Evolutionary conservation across 352 stramenopile species (phyloP).

Genomic region (Globisporangium cederbergense): DNA sequence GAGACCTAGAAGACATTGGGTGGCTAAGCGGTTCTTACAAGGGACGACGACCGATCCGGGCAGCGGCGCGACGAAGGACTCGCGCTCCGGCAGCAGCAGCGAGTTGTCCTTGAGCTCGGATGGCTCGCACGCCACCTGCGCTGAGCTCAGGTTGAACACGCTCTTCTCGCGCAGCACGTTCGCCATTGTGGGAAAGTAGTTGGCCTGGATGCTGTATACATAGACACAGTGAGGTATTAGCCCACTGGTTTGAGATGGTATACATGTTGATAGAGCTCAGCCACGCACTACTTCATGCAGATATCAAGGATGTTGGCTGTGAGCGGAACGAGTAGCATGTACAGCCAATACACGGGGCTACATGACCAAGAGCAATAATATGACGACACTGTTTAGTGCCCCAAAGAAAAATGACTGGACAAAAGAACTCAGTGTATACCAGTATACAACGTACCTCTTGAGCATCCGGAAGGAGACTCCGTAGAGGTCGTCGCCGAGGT

Average conservation of each 20-base stretch:
- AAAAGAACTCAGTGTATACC: neutral
- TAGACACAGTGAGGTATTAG: neutral
- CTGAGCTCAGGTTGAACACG: constrained; percentile 35
- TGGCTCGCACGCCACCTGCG: constrained; percentile 40
- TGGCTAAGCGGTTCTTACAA: constrained; percentile 22
- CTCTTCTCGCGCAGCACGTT: constrained; percentile 67
- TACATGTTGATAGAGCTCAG: neutral
- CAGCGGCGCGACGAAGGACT: constrained; percentile 14
- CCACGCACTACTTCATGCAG: constrained; percentile 59
- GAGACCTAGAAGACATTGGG: constrained; percentile 14
- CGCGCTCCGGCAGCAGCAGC: constrained; percentile 4
- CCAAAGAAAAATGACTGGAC: constrained; percentile 1
- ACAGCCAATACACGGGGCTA: constrained; percentile 67
- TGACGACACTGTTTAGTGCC: no score
- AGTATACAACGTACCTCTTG: constrained; percentile 29
- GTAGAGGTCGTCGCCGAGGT: constrained; percentile 46
- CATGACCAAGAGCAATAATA: neutral
- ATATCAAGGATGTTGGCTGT: constrained; percentile 62
- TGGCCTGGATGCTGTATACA: constrained; percentile 38
- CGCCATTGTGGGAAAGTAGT: constrained; percentile 66
- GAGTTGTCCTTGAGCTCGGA: constrained; percentile 4
- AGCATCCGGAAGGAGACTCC: constrained; percentile 59
- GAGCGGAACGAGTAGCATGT: constrained; percentile 59
- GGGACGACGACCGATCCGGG: constrained; percentile 23
- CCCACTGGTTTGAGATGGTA: neutral